Evolutionary conservation across 1,284 basidiomycete species (phyloP), one percentile per base, ranked within the genome.

Genomic region (Ganoderma boninense): DNA sequence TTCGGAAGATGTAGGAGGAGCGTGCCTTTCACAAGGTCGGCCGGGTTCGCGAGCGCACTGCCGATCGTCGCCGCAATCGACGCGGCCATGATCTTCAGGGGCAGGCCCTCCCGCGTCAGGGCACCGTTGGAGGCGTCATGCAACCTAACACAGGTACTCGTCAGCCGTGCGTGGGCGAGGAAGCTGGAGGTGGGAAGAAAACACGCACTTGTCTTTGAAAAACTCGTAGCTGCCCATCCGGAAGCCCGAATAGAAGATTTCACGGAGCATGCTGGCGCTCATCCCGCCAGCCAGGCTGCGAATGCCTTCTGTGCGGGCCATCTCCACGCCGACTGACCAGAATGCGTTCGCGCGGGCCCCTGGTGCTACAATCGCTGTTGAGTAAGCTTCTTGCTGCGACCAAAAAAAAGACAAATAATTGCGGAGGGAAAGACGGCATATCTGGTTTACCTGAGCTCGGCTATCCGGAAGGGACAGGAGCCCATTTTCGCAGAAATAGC

Each of bases 161-260:
- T 60, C 35, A 60, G 57, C 20, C 3, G n/a, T 40, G 8, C 32
- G 13, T 20, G 5, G 4, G 20, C 35, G 10, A 3, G 13, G 32
- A 43, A 6, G 14, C 40, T 5, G 2, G 35, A n/a, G 20, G 14
- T n/a, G 42, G 6, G 20, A 52, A 5, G 76, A 2, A 10, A 7
- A 6, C 38, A 38, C 81, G 64, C 40, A 84, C 81, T 74, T 74
- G 71, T 82, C 81, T 72, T 84, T 84, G 78, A 83, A 83, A 68
- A 77, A 80, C 70, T 84, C 82, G 71, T 84, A 84, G 23, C 82
- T 79, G 6, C 82, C 82, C 57, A 84, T 76, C 5, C 82, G 77
- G 32, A 83, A 73, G 32, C 82, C 81, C 0, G 82, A 83, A 68
- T 84, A 84, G 16, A 79, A 76, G 38, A 81, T 59, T 65, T 84